A percentile compares a stretch with the other conserved stretches of the same genome.
Evolutionary conservation across 805 yeast species (phyloP).

Genomic region (Candida sanyiensis): DNA sequence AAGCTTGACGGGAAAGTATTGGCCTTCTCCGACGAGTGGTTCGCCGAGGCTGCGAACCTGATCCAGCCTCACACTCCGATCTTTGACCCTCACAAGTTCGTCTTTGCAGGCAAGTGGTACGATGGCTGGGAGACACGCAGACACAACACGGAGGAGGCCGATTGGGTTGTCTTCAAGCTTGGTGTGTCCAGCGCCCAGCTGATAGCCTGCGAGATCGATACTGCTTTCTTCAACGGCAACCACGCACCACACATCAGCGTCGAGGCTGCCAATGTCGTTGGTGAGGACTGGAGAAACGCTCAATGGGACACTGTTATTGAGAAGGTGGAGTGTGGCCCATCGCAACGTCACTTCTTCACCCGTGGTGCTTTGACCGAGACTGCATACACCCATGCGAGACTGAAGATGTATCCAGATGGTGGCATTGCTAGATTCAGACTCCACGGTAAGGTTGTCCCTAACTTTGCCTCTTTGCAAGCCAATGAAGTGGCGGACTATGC

Average conservation of each 20-base stretch:
- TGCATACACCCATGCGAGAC: slow-evolving; percentile 71
- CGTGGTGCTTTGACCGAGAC: slow-evolving; percentile 52
- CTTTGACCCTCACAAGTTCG: slow-evolving; percentile 73
- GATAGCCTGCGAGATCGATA: slow-evolving; percentile 84
- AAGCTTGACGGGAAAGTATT: slow-evolving; percentile 76
- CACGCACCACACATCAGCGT: slow-evolving; percentile 90
- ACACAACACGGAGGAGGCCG: slow-evolving; percentile 79
- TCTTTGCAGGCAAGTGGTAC: slow-evolving; percentile 91
- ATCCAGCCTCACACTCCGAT: slow-evolving; percentile 77
- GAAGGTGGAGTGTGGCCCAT: slow-evolving; percentile 80
- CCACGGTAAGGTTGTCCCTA: slow-evolving; percentile 80
- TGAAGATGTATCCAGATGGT: slow-evolving; percentile 96
- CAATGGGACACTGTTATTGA: slow-evolving; percentile 69
- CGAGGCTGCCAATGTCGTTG: slow-evolving; percentile 51
- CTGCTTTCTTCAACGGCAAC: slow-evolving; percentile 91
- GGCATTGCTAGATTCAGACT: slow-evolving; percentile 94
- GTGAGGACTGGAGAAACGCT: slow-evolving; percentile 16
- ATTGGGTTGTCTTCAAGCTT: slow-evolving; percentile 77
- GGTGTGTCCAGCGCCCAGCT: slow-evolving; percentile 81
- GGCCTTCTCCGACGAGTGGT: slow-evolving; percentile 83
- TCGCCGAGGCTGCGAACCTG: slow-evolving; percentile 86
- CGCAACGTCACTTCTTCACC: slow-evolving; percentile 76
- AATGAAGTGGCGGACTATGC: slow-evolving; percentile 60
- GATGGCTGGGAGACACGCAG: slow-evolving; percentile 99
- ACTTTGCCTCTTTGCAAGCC: slow-evolving; percentile 37